Evolutionary conservation across 495 filamentous ascomycete species (phyloP), one percentile per base, ranked within the genome.

Genomic region (Hyaloscypha hepaticicola): DNA sequence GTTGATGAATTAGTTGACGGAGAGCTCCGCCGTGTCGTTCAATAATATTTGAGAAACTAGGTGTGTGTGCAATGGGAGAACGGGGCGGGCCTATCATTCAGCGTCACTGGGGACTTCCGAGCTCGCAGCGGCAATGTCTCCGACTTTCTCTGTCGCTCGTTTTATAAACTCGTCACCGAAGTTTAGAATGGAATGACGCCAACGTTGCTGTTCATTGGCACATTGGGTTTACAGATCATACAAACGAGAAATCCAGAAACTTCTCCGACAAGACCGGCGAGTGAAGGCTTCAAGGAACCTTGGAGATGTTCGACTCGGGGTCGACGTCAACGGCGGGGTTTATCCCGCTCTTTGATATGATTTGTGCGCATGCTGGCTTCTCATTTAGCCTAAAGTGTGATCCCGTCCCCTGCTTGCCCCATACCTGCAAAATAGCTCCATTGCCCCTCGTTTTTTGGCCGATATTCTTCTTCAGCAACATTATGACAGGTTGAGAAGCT

Each of bases 361-460:
- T 67, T 67, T 55, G 65, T 52, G 65, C 59, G 65, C 65, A 67
- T 67, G 26, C 60, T 12, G 12, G n/a, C 24, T 24, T 49, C 48
- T 33, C 29, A 64, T 64, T 58, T 28, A 57, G 61, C 61, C 61
- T 64, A 58, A 64, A 49, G 21, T 50, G 33, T 16, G 22, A 60
- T 49, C 21, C 19, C 56, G 19, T 16, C 33, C 5, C 45, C 29
- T 24, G 19, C 41, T 27, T 31, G 29, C 27, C 31, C 60, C 60
- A 53, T 31, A 2, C 60, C 50, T 55, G 27, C 60, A 52, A 1
- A 26, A n/a, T 41, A 53, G 50, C 22, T 1, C 21, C 9, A 9
- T 53, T 63, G 60, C 60, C 60, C 60, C 60, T 63, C 60, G 31
- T 41, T 63, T 55, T 19, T 14, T 22, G 22, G 21, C n/a, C n/a